Percentiles rank a stretch among this genome's conserved stretches.
Conservation (phyloP, 208 protist genomes). For the Acanthamoeba triangularis region DNA sequence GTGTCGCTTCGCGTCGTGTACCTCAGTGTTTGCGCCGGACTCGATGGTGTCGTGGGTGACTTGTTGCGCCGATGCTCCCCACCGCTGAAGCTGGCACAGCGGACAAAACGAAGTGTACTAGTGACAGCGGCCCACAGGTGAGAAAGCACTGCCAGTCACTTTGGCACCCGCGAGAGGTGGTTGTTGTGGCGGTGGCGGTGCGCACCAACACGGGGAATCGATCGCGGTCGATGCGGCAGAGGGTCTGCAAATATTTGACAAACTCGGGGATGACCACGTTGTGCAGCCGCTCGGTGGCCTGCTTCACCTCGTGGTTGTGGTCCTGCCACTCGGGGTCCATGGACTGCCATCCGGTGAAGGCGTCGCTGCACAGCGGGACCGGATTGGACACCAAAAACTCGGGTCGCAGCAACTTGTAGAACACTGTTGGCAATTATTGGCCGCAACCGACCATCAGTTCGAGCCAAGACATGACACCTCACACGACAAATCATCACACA, state of each 20-base stretch:
- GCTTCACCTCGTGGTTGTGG: conserved; percentile 44
- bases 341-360: conserved; percentile 62
- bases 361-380: conserved; percentile 60
- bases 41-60: conserved; percentile 46
- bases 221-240: conserved; percentile 11
- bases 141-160: too few relatives aligned
- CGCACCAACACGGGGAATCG: conserved; percentile 28
- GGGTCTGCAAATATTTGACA: neutral
- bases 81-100: neutral
- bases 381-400: conserved; percentile 36
- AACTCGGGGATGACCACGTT: conserved; percentile 53
- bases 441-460: too few relatives aligned
- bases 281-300: conserved; percentile 19
- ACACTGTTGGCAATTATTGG: too few relatives aligned
- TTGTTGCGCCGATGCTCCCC: neutral
- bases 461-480: too few relatives aligned
- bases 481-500: too few relatives aligned
- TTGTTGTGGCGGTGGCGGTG: neutral
- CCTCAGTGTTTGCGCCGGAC: neutral
- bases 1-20: too few relatives aligned
- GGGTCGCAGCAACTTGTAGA: conserved; percentile 69
- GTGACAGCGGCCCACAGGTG: neutral
- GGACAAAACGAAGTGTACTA: conserved; percentile 38
- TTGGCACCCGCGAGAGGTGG: neutral
- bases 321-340: conserved; percentile 16